Conservation (phyloP, 805 yeast species). For the Nadsonia fulvescens region DNA sequence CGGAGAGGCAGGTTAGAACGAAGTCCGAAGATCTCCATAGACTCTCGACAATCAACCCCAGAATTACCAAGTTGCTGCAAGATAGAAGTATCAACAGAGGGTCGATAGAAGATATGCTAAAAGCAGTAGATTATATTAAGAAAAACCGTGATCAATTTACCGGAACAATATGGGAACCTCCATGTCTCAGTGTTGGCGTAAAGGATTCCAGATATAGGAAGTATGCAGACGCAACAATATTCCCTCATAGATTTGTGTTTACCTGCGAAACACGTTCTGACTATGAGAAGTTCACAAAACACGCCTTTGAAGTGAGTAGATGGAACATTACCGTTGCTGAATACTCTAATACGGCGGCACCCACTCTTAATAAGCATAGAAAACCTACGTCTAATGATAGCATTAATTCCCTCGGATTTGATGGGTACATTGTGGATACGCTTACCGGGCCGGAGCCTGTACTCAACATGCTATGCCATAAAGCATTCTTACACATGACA, state of each 20-base stretch:
- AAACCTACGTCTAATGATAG: slow-evolving; percentile 11
- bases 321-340: slow-evolving; percentile 37
- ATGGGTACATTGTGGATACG: slow-evolving; percentile 58
- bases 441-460: slow-evolving; percentile 59
- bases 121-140: slow-evolving; percentile 28
- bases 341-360: slow-evolving; percentile 14
- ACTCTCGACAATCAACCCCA: no score
- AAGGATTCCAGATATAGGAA: slow-evolving; percentile 31
- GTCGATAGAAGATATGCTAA: slow-evolving; percentile 16
- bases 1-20: no score
- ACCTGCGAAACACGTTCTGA: slow-evolving; percentile 37
- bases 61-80: no score
- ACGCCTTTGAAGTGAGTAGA: slow-evolving; percentile 23
- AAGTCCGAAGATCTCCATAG: no score
- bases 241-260: slow-evolving; percentile 41
- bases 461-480: slow-evolving; percentile 45
- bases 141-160: slow-evolving; percentile 20
- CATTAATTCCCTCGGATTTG: slow-evolving; percentile 45
- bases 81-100: slow-evolving; percentile 1
- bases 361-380: slow-evolving; percentile 11
- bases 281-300: slow-evolving; percentile 27
- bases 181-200: slow-evolving; percentile 44
- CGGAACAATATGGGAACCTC: slow-evolving; percentile 48
- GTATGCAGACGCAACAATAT: no score
- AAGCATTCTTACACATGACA: slow-evolving; percentile 29